phyloP scores from a whole-genome alignment of 176 grass and related monocot genomes.

The Oryza brachyantha region DNA sequence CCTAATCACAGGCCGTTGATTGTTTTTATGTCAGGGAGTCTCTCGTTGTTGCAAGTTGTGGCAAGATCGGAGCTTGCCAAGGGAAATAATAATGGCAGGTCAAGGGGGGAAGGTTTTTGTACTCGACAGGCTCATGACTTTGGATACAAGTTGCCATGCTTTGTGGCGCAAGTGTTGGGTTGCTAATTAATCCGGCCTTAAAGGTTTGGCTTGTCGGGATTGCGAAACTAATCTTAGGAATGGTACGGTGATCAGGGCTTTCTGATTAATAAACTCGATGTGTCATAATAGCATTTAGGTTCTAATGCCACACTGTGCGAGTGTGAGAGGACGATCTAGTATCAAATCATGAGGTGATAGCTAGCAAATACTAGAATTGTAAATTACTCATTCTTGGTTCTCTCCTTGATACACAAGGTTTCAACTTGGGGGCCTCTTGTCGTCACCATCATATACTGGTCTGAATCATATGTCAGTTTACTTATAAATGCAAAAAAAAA shows the following conservation, averaged over 20 bases:
- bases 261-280: background rate
- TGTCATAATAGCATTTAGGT: background rate
- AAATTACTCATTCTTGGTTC: background rate
- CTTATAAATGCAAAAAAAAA: no score
- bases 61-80: background rate
- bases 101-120: conserved; percentile 1
- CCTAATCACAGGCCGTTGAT: background rate
- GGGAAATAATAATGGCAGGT: background rate
- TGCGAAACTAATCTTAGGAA: conserved; percentile 17
- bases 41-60: background rate
- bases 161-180: conserved; percentile 38
- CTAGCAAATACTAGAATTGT: background rate
- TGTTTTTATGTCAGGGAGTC: background rate
- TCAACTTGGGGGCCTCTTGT: background rate
- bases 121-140: conserved; percentile 14
- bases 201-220: conserved; percentile 36
- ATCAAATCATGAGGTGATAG: background rate
- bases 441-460: background rate
- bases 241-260: background rate
- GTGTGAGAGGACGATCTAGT: background rate
- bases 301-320: background rate
- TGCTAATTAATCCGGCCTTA: background rate
- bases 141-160: conserved; percentile 17
- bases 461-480: background rate
- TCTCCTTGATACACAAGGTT: background rate